Evolutionary conservation across 192 early-diverging fungal species (phyloP).

Genomic region (Oehlia diaphana): DNA sequence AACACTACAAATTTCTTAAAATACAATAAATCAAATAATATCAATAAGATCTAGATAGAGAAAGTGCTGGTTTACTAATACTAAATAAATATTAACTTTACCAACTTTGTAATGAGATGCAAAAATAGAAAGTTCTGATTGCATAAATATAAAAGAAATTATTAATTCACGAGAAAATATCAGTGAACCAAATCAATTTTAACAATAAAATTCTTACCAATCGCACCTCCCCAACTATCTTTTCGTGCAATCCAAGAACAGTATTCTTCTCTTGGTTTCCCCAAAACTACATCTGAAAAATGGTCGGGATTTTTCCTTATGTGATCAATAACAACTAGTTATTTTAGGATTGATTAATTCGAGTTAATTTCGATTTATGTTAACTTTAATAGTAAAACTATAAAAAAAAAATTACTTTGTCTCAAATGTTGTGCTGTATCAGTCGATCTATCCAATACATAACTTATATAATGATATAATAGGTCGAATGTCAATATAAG

Average conservation of each 20-base stretch:
- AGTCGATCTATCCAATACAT: neutral
- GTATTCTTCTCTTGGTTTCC: constrained; percentile 55
- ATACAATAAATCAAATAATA: neutral
- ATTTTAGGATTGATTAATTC: neutral
- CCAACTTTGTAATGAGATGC: constrained; percentile 60
- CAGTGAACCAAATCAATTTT: too few relatives aligned
- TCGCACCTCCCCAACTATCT: constrained; percentile 83
- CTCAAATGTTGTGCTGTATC: neutral
- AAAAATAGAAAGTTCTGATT: constrained; percentile 72
- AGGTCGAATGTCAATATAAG: neutral
- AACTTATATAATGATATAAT: neutral
- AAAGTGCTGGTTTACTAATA: neutral
- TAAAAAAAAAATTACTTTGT: neutral
- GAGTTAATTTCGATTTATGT: neutral
- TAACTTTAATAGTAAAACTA: neutral
- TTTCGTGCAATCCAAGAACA: constrained; percentile 63
- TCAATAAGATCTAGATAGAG: neutral
- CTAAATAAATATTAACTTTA: constrained; percentile 20
- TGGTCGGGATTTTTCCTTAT: constrained; percentile 42
- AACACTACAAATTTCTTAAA: constrained; percentile 70
- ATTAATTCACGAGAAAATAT: too few relatives aligned
- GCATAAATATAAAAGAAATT: too few relatives aligned
- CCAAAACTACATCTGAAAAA: constrained; percentile 67
- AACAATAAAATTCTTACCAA: constrained; percentile 45
- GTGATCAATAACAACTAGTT: constrained; percentile 8